Evolutionary conservation across 129 eudicot genomes (phyloP).

Genomic region (Chrysanthemum seticuspe): DNA sequence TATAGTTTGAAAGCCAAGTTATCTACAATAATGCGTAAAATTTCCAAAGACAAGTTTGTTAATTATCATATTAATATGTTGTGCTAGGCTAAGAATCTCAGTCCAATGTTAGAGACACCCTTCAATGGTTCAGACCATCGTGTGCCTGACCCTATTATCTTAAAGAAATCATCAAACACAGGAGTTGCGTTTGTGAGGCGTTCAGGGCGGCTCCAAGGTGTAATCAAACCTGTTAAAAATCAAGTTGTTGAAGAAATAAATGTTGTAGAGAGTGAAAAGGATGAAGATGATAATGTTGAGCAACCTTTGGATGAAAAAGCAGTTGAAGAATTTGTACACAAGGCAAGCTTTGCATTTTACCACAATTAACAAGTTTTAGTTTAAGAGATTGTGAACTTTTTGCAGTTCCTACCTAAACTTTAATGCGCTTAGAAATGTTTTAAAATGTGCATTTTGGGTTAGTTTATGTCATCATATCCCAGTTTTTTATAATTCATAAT

Average conservation of each 20-base stretch:
- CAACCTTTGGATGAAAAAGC: not conserved
- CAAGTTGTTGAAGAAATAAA: conserved; percentile 16
- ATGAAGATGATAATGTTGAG: not conserved
- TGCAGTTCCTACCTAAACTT: not conserved
- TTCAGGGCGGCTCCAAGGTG: conserved; percentile 23
- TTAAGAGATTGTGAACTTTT: not conserved
- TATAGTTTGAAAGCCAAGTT: not conserved
- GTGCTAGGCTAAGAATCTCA: conserved; percentile 15
- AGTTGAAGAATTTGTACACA: conserved; percentile 9
- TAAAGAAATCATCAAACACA: not conserved
- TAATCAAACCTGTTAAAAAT: conserved; percentile 12
- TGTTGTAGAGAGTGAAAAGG: conserved; percentile 22
- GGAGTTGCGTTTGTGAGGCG: conserved; percentile 10
- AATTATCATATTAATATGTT: not conserved
- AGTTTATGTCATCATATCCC: not conserved
- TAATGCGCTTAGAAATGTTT: not conserved
- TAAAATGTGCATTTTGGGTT: not conserved
- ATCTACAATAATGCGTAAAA: not conserved
- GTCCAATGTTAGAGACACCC: not conserved
- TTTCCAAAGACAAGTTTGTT: not conserved
- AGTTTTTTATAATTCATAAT: no score
- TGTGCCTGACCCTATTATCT: not conserved
- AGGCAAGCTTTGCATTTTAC: not conserved
- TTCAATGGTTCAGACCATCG: conserved; percentile 1
- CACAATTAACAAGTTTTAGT: not conserved